Conservation (phyloP, 345 rosid species). For the Moringa oleifera region DNA sequence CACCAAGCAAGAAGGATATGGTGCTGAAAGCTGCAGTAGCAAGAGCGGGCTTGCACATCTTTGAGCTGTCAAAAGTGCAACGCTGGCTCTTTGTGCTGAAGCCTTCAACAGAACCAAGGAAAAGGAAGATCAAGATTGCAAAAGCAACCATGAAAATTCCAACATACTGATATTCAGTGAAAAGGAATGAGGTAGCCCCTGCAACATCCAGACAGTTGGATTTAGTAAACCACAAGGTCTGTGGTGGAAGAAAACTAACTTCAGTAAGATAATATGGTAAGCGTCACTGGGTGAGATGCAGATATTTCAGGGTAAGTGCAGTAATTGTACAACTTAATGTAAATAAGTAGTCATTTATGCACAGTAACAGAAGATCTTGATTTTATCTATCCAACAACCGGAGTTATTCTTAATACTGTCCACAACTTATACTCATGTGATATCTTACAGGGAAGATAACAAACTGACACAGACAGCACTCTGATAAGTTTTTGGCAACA, state of each 20-base stretch:
- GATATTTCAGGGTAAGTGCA: background rate
- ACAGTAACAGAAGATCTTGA: background rate
- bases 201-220: background rate
- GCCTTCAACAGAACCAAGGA: slow-evolving; percentile 63
- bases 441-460: background rate
- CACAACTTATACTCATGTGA: too few relatives aligned
- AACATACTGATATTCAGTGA: slow-evolving; percentile 53
- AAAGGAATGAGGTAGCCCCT: slow-evolving; percentile 62
- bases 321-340: background rate
- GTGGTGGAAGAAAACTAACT: too few relatives aligned
- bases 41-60: slow-evolving; percentile 70
- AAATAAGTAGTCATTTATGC: background rate
- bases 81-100: slow-evolving; percentile 59
- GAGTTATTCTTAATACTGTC: background rate
- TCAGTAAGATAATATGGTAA: too few relatives aligned
- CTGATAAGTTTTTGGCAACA: background rate
- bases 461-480: background rate
- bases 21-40: slow-evolving; percentile 78
- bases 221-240: background rate
- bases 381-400: background rate
- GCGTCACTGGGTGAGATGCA: background rate
- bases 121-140: slow-evolving; percentile 43
- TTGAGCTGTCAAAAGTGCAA: slow-evolving; percentile 50
- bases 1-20: slow-evolving; percentile 61
- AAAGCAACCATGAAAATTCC: slow-evolving; percentile 52